These are phyloP conservation scores for Amanita pseudoporphyria DNA, from an alignment of 768 basidiomycete genomes.

Conservation along the genomic window DNA sequence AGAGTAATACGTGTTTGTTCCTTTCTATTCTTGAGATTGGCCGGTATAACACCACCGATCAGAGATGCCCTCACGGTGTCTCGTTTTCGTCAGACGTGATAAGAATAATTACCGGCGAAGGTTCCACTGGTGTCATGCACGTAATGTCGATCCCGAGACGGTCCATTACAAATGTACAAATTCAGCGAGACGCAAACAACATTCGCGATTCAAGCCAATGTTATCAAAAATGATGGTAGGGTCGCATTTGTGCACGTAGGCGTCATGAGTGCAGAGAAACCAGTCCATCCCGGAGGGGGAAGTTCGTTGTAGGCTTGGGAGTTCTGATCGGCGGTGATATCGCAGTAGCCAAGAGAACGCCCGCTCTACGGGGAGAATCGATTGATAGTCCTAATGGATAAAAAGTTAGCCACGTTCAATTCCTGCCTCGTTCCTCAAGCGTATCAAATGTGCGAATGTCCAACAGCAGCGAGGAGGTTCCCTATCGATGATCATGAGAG, in stretches of 20 bases:
- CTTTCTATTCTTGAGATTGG: constrained; percentile 27
- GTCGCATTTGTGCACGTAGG: constrained; percentile 23
- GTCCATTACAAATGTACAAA: background rate
- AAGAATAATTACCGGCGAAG: constrained; percentile 38
- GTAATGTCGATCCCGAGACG: constrained; percentile 39
- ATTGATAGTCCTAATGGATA: too few relatives aligned
- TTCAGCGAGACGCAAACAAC: constrained; percentile 20
- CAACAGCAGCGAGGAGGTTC: too few relatives aligned
- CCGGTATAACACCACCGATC: constrained; percentile 34
- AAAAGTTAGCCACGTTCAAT: too few relatives aligned
- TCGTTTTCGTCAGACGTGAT: constrained; percentile 56
- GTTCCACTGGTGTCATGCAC: constrained; percentile 50
- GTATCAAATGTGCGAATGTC: too few relatives aligned
- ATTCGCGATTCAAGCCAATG: constrained; percentile 29
- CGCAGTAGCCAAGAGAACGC: constrained; percentile 19
- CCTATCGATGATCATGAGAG: too few relatives aligned
- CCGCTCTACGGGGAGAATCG: too few relatives aligned
- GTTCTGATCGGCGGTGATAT: constrained; percentile 39
- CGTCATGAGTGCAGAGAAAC: constrained; percentile 24
- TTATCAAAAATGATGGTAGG: constrained; percentile 44
- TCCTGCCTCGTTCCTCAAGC: too few relatives aligned
- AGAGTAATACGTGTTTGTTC: constrained; percentile 54
- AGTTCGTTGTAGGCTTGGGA: constrained; percentile 49
- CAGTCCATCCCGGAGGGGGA: constrained; percentile 38
- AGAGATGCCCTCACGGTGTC: constrained; percentile 36